Evolutionary conservation across 140 eudicot genomes (phyloP), one percentile per base, ranked within the genome.

Genomic region (Stevia rebaudiana): DNA sequence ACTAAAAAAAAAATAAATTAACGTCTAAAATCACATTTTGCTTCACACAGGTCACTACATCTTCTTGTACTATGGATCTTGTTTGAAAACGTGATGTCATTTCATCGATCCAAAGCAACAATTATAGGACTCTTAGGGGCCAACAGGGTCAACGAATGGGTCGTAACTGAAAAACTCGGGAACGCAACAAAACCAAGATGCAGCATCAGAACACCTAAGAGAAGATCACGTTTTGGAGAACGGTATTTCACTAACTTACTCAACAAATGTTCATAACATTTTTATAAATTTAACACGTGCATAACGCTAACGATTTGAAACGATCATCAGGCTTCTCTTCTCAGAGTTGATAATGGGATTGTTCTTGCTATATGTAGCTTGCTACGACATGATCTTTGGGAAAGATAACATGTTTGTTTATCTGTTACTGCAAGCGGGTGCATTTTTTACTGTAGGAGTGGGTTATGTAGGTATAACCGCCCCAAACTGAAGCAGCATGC

Each of bases 31-130:
- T 40, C 19, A 37, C 11, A 12, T 57, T 46, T 67, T 70, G 52
- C n/a, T 61, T 65, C 52, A 22, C 36, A 48, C 81, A 89, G 95
- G 73, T 89, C 97, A 40, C 21, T 78, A 15, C 97, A 89, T 61
- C 85, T 89, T 57, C 86, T 89, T 28, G 89, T 86, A 11, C 82
- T 89, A 52, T 89, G 97, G 97, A 89, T 89, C 70, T 70, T 89
- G 69, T 89, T 89, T 65, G 97, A 89, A 73, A 89, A 89, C 22
- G 97, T 89, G 35, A 86, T 89, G 97, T 86, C 97, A 10, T 80
- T 89, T 12, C 97, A 89, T 66, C 86, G 92, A 51, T 70, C 95
- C 30, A 89, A 89, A 70, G 97, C 95, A 54, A 79, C 97, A 39
- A 79, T 89, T 1, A 86, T 89, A 30, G 95, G 97, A 56, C 89